phyloP scores from a whole-genome alignment of 345 rosid species.

The Toxicodendron radicans region DNA sequence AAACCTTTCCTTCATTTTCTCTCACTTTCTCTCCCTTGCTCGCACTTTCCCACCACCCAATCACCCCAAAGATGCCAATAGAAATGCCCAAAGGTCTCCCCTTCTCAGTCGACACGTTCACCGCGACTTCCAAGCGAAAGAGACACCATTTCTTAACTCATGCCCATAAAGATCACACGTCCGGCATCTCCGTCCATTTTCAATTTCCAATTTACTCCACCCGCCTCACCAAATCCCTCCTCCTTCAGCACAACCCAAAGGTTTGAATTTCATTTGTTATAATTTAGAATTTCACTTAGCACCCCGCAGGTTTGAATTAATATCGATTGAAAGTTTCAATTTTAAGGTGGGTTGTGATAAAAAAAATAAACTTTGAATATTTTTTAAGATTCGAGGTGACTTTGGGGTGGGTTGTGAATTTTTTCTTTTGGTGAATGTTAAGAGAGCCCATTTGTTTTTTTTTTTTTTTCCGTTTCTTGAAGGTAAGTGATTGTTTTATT shows the following conservation, averaged over 20 bases:
- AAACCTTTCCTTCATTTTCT: neutral
- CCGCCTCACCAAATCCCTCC: conserved; percentile 60
- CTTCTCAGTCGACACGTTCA: conserved; percentile 82
- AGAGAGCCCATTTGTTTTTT: neutral
- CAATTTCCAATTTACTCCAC: conserved; percentile 71
- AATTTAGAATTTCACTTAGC: neutral
- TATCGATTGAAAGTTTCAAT: too few species aligned
- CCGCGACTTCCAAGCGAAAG: conserved; percentile 52
- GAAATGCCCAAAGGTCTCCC: conserved; percentile 89
- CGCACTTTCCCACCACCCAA: neutral
- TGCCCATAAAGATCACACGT: conserved; percentile 78
- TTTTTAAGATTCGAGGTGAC: too few species aligned
- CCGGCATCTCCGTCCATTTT: conserved; percentile 49
- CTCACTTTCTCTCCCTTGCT: neutral
- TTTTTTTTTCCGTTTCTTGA: neutral
- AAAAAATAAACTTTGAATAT: too few species aligned
- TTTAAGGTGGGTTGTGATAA: too few species aligned
- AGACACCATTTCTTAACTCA: conserved; percentile 81
- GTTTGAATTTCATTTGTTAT: conserved; percentile 22
- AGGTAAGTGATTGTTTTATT: neutral
- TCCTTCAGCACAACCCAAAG: conserved; percentile 57
- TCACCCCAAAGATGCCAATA: conserved; percentile 43
- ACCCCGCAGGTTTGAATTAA: too few species aligned
- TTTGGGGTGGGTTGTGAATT: too few species aligned
- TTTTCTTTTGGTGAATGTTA: too few species aligned